Base-by-base conservation (phyloP, 257 asterid genomes). In the Osmanthus fragrans region DNA sequence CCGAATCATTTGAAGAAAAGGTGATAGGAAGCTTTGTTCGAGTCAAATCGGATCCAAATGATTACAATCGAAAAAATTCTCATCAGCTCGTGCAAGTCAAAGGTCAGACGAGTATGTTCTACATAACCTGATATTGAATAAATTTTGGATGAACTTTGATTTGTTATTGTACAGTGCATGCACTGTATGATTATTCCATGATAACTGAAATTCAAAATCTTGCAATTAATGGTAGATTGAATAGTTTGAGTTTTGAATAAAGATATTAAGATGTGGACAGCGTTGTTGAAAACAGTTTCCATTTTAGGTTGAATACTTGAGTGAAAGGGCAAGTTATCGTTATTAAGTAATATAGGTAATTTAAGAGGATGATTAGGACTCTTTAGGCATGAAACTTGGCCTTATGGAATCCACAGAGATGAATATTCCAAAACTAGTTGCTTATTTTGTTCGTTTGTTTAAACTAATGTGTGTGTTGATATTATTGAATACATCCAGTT, bases 11-110 rank as follows among this genome's bases (percentile, higher is more conserved):
- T 79, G 89, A 85, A 82, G 80, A 88, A 73, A 95, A 95, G 82
- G 91, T 93, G 45, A 73, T 70, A 16, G 99, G 99, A 82, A 85
- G 92, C 79, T 90, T 90, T 71, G 91, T 90, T 60, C 86, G 92
- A 42, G 84, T 84, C 70, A 93, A 84, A 82, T 75, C 89, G 3
- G 86, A 89, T 77, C 88, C 88, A 64, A 18, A 82, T 80, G 94
- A 82, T 80, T 72, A 21, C 77, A 69, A 12, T 69, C 79, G 84
- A 47, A 87, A 73, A 82, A 71, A 70, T 75, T 76, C 84, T 73
- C 78, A 84, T 84, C 90, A 87, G 80, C 97, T 92, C 73, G 80
- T 88, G 85, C 95, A 85, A 87, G 91, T 94, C 76, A 83, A 90
- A 87, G 99, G 99, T 92, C 72, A 80, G 87, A 79, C 58, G 13